phyloP scores from a whole-genome alignment of 2,329 filamentous ascomycete genomes.

The Leptoxyphium fumago region DNA sequence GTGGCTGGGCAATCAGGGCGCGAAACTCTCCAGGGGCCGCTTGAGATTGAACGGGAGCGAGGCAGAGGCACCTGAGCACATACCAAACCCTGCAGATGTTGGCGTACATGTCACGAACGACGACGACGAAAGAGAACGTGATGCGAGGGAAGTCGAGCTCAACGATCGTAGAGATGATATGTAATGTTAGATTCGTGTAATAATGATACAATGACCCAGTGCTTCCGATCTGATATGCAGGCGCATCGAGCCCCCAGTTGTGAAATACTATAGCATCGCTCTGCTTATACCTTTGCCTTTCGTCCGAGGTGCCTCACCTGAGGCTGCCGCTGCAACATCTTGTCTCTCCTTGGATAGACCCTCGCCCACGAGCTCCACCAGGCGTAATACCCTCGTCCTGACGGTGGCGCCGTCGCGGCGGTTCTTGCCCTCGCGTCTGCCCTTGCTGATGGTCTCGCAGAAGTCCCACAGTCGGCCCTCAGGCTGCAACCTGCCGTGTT shows the following conservation, averaged over 20 bases:
- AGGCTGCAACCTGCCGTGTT: constrained; percentile 45
- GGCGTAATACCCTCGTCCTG: constrained; percentile 59
- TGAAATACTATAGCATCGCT: not conserved
- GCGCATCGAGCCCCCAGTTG: not conserved
- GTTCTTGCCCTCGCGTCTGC: constrained; percentile 85
- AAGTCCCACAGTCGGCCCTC: constrained; percentile 81
- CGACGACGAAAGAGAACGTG: constrained; percentile 6
- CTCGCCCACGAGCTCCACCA: constrained; percentile 60
- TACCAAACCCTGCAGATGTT: not conserved
- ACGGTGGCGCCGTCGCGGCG: constrained; percentile 85
- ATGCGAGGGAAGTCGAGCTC: constrained; percentile 16
- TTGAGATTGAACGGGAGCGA: constrained; percentile 10
- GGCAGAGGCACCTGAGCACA: not conserved
- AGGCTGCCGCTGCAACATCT: not conserved
- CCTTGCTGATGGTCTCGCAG: constrained; percentile 71
- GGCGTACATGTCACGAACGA: not conserved
- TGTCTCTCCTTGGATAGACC: constrained; percentile 13
- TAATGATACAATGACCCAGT: constrained; percentile 1
- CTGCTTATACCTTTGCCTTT: not conserved
- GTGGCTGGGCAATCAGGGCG: constrained; percentile 14
- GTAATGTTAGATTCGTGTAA: not conserved
- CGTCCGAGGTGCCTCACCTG: not conserved
- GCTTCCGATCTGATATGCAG: not conserved
- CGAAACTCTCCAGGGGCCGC: constrained; percentile 7
- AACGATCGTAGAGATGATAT: constrained; percentile 22